Conservation (phyloP, 2,329 filamentous ascomycete species). For the Cordyceps pruinosa region DNA sequence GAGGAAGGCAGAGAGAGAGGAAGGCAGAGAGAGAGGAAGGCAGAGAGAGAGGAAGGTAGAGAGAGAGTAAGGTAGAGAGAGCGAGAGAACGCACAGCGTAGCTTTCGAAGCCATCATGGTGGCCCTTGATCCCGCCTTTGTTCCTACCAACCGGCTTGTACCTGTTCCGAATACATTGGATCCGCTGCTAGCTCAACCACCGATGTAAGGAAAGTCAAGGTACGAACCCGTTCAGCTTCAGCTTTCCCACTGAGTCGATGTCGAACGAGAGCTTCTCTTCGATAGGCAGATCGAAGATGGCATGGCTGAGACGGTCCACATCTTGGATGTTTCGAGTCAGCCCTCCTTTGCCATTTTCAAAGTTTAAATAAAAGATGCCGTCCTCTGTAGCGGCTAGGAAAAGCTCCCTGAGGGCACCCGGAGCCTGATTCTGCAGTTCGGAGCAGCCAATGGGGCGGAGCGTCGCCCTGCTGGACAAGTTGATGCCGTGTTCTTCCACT, state of each 20-base stretch:
- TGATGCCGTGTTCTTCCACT: neutral
- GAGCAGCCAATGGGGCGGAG: neutral
- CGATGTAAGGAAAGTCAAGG: neutral
- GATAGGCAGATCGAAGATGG: neutral
- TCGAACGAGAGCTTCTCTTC: neutral
- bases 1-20: no score
- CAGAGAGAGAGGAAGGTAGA: no score
- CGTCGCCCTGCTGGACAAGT: neutral
- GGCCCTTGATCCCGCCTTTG: neutral
- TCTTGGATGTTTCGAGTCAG: neutral
- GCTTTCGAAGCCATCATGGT: constrained; percentile 4
- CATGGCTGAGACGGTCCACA: neutral
- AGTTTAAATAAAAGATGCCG: neutral
- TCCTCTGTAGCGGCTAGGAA: neutral
- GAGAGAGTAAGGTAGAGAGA: no score
- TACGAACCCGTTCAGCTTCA: neutral
- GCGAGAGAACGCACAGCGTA: neutral
- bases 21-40: no score
- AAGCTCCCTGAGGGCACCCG: neutral
- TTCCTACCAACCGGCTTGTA: constrained; percentile 2
- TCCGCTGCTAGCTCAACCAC: neutral
- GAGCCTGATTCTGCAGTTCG: neutral
- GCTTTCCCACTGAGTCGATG: neutral
- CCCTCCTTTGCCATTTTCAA: neutral
- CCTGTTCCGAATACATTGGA: neutral